Percentiles rank a stretch among this genome's conserved stretches.
Conservation (phyloP, 495 filamentous ascomycete species). For the Daldinia vernicosa region DNA sequence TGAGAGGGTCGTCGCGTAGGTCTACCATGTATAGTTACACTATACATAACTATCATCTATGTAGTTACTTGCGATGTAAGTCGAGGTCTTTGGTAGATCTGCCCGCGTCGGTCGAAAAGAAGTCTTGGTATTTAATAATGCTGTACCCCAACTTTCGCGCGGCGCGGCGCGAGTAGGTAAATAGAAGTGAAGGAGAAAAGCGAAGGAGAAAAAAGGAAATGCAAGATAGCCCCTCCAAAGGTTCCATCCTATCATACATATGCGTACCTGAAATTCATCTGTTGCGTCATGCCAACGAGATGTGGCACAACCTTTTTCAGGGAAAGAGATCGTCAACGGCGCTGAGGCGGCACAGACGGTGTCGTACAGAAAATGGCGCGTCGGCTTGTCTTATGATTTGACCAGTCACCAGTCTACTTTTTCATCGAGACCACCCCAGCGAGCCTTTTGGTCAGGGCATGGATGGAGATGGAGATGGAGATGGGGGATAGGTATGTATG, state of each 20-base stretch:
- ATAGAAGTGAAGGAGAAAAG: too few relatives aligned
- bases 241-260: slow-evolving; percentile 32
- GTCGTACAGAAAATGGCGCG: slow-evolving; percentile 52
- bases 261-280: slow-evolving; percentile 34
- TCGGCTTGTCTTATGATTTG: slow-evolving; percentile 46
- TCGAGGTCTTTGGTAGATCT: slow-evolving; percentile 6
- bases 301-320: slow-evolving; percentile 40
- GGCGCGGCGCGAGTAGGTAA: slow-evolving; percentile 10
- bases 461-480: background rate
- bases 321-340: slow-evolving; percentile 42
- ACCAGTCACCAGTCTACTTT: slow-evolving; percentile 33
- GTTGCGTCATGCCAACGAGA: slow-evolving; percentile 42
- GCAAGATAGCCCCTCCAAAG: slow-evolving; percentile 1
- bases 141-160: slow-evolving; percentile 31
- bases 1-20: background rate
- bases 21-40: background rate
- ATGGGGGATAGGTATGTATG: background rate
- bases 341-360: slow-evolving; percentile 47
- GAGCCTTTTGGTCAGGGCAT: slow-evolving; percentile 5
- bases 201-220: background rate
- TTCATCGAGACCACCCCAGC: slow-evolving; percentile 25
- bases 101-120: slow-evolving; percentile 18
- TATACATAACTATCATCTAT: background rate
- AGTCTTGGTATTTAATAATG: slow-evolving; percentile 40
- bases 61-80: slow-evolving; percentile 5